phyloP scores from a whole-genome alignment of 768 basidiomycete genomes.

The Serendipita sp. region DNA sequence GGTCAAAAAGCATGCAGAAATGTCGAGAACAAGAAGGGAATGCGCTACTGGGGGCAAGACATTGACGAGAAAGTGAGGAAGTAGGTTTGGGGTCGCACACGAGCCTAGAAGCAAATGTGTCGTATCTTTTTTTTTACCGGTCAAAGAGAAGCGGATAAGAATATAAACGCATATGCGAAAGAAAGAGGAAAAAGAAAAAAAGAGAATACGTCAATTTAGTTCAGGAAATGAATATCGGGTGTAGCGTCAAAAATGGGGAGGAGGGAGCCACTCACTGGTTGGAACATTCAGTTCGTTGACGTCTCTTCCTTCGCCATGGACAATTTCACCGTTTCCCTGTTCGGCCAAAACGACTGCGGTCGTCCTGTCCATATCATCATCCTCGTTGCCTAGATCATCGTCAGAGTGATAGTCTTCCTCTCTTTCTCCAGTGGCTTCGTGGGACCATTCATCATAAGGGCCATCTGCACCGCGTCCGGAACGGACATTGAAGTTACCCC shows the following conservation, averaged over 20 bases:
- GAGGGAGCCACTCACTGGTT: constrained; percentile 38
- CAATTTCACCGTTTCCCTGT: constrained; percentile 71
- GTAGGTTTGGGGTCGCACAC: constrained; percentile 55
- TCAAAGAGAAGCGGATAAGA: background rate
- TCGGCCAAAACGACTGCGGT: constrained; percentile 66
- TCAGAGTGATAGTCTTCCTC: constrained; percentile 20
- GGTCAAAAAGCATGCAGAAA: constrained; percentile 74
- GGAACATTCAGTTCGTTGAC: constrained; percentile 48
- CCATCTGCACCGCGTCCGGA: background rate
- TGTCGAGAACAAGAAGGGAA: constrained; percentile 81
- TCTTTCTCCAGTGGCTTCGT: constrained; percentile 20
- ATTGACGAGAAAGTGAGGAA: constrained; percentile 57
- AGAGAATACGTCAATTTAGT: background rate
- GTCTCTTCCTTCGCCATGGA: constrained; percentile 48
- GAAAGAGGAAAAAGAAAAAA: background rate
- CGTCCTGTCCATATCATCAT: constrained; percentile 31
- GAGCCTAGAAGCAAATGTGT: constrained; percentile 89
- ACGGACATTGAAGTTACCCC: background rate
- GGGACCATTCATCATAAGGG: constrained; percentile 6
- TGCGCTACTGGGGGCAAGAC: constrained; percentile 56
- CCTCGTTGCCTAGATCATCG: constrained; percentile 36
- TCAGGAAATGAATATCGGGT: too few species aligned
- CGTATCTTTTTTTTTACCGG: constrained; percentile 57
- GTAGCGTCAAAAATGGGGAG: background rate
- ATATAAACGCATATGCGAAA: background rate